Evolutionary conservation across 163 green algal genomes (phyloP).

Genomic region (Picocystis sp.): DNA sequence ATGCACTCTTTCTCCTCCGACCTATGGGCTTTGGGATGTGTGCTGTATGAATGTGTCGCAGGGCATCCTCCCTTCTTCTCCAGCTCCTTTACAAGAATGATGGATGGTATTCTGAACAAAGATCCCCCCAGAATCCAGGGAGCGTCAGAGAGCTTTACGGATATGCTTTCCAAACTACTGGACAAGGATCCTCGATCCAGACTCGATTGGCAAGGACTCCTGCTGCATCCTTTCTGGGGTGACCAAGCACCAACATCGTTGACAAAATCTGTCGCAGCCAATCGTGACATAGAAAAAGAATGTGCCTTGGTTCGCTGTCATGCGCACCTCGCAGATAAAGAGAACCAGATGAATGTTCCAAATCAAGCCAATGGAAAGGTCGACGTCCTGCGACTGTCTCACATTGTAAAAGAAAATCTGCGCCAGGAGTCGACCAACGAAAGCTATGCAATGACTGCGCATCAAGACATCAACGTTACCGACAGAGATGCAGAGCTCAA

Average conservation of each 20-base stretch:
- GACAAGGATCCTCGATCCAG: constrained; percentile 63
- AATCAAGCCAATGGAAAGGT: constrained; percentile 11
- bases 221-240: not conserved
- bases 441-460: constrained; percentile 12
- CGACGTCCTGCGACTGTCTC: constrained; percentile 49
- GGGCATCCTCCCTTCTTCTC: constrained; percentile 71
- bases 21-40: constrained; percentile 77
- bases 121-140: constrained; percentile 18
- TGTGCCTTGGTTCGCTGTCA: not conserved
- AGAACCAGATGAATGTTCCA: not conserved
- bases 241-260: not conserved
- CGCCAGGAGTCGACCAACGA: constrained; percentile 28
- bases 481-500: constrained; percentile 57
- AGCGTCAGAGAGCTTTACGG: constrained; percentile 35
- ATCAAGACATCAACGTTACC: constrained; percentile 50
- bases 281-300: not conserved
- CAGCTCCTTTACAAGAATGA: constrained; percentile 51
- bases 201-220: constrained; percentile 37
- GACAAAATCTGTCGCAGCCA: not conserved
- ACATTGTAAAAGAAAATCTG: constrained; percentile 56
- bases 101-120: constrained; percentile 23
- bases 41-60: constrained; percentile 77
- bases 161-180: constrained; percentile 56
- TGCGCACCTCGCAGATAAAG: not conserved
- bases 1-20: constrained; percentile 64